Conservation (phyloP, 345 rosid genomes). For the Pistacia vera region DNA sequence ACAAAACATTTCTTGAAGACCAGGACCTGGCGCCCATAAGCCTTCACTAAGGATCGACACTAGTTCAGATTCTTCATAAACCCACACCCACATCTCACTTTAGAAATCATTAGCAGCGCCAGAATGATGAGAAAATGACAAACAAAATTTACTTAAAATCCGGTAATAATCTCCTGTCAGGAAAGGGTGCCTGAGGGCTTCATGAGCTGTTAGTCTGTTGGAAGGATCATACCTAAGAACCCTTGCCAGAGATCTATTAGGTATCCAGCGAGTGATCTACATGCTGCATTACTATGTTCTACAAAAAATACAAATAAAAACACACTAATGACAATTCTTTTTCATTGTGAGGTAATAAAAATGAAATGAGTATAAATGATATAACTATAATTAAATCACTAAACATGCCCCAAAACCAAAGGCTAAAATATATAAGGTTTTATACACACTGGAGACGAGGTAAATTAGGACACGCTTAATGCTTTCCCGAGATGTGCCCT, state of each 20-base stretch:
- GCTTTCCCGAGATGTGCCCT: slow-evolving; percentile 68
- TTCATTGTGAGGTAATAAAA: neutral
- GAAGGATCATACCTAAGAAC: slow-evolving; percentile 59
- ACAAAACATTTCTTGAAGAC: neutral
- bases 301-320: slow-evolving; percentile 6
- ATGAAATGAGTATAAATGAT: neutral
- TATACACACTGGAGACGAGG: slow-evolving; percentile 56
- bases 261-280: slow-evolving; percentile 77
- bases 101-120: neutral
- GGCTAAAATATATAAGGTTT: neutral
- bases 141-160: slow-evolving; percentile 20
- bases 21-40: slow-evolving; percentile 4
- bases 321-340: neutral
- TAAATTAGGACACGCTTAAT: slow-evolving; percentile 58
- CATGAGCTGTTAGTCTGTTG: slow-evolving; percentile 47
- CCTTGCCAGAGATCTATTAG: slow-evolving; percentile 67
- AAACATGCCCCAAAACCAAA: neutral
- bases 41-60: slow-evolving; percentile 2
- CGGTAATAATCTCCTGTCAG: slow-evolving; percentile 48
- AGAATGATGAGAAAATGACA: neutral
- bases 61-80: slow-evolving; percentile 2
- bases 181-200: slow-evolving; percentile 71
- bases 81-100: slow-evolving; percentile 2
- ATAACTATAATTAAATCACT: neutral
- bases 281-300: slow-evolving; percentile 72